Evolutionary conservation across 495 filamentous ascomycete genomes (phyloP), one percentile per base, ranked within the genome.

Genomic region (Thozetella sp.): DNA sequence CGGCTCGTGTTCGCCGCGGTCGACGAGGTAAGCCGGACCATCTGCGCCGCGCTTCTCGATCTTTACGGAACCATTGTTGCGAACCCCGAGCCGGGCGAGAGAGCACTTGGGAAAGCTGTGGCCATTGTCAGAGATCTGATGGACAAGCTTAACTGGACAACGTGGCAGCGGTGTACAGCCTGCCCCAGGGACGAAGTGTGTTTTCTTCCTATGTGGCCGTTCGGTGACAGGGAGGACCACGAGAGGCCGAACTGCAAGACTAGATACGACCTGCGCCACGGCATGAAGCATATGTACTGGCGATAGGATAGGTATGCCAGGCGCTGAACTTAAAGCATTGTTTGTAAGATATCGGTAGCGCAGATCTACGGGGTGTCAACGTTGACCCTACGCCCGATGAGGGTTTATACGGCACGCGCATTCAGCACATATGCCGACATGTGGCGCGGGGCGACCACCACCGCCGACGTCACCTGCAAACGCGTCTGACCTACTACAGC

Each of bases 181-280:
- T 90, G 87, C 57, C 67, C 58, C 0, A 67, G 72, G 19, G 80
- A 86, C 56, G 83, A 90, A 68, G 74, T 86, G n/a, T 90, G 87
- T 70, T 78, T 87, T n/a, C 63, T 88, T 2, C 83, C 88, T 0
- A 85, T 90, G 67, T 90, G 87, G 85, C 88, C 87, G 0, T 76
- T 80, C 64, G 87, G 87, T 0, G 76, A 76, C 25, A 54, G 43
- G 53, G 56, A 43, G 22, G 60, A 60, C 2, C 53, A 60, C 34
- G 57, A 66, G 17, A 34, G 43, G 43, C 63, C 63, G 2, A 63
- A 52, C 54, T 66, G 63, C 55, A 57, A 60, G 37, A 66, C 6
- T 15, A 37, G 30, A 6, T 37, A 6, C 6, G 15, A 37, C 15
- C 30, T 37, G 15, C 30, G 30, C 6, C 6, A 37, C 15, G 30